Percentiles rank a stretch among this genome's conserved stretches.
phyloP scores from a whole-genome alignment of 2,329 filamentous ascomycete species.

The Ophiostoma ips region DNA sequence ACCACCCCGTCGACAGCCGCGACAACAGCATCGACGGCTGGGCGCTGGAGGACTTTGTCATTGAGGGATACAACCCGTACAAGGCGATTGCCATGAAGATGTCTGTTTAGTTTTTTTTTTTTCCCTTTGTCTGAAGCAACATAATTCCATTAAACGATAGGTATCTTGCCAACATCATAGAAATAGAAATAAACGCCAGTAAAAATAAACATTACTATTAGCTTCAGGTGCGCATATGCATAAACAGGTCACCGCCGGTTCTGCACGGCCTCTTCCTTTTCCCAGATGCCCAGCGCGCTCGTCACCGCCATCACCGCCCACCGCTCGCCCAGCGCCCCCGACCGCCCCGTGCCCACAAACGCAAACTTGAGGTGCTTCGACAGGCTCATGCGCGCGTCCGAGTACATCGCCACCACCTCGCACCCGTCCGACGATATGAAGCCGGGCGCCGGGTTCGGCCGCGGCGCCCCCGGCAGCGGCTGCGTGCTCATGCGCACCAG shows the following conservation, averaged over 20 bases:
- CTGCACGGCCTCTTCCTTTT: slow-evolving; percentile 10
- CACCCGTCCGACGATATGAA: slow-evolving; percentile 21
- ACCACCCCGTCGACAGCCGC: slow-evolving; percentile 26
- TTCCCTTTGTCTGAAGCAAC: background rate
- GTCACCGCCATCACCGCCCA: slow-evolving; percentile 30
- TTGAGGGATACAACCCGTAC: slow-evolving; percentile 81
- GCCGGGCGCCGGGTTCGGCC: slow-evolving; percentile 8
- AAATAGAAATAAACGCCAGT: background rate
- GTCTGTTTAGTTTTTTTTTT: slow-evolving; percentile 51
- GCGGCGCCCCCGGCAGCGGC: slow-evolving; percentile 6
- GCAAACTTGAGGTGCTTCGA: slow-evolving; percentile 25
- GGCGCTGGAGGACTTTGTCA: slow-evolving; percentile 73
- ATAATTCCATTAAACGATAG: background rate
- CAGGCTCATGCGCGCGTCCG: slow-evolving; percentile 20
- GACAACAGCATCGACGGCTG: slow-evolving; percentile 78
- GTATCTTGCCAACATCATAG: background rate
- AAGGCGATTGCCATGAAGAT: slow-evolving; percentile 96
- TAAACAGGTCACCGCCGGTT: background rate
- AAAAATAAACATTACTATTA: background rate
- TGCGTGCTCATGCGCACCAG: slow-evolving; percentile 23
- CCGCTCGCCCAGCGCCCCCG: slow-evolving; percentile 26
- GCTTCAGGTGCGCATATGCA: no score
- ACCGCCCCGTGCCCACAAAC: slow-evolving; percentile 26
- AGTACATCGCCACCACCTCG: slow-evolving; percentile 30
- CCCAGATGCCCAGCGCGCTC: slow-evolving; percentile 23